Conservation (phyloP, 2,329 filamentous ascomycete genomes). For the Aspergillus neoniger region DNA sequence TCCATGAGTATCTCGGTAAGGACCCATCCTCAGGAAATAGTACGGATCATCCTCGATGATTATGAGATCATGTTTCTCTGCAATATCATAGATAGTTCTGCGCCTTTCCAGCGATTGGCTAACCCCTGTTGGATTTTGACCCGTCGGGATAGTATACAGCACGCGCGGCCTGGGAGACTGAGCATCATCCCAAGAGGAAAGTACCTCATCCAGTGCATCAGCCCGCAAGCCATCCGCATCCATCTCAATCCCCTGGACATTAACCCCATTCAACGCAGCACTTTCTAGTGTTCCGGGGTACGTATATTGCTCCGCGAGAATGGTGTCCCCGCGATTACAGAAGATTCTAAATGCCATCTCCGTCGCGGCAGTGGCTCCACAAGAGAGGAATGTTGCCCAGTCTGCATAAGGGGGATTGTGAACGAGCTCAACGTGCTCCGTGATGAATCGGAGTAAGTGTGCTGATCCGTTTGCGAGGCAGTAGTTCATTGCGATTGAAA, state of each 20-base stretch:
- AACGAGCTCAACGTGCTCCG: slow-evolving; percentile 87
- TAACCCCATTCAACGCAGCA: slow-evolving; percentile 62
- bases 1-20: neutral
- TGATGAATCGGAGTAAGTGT: slow-evolving; percentile 80
- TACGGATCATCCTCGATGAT: slow-evolving; percentile 94
- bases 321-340: slow-evolving; percentile 70
- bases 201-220: slow-evolving; percentile 60
- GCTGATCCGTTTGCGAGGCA: slow-evolving; percentile 76
- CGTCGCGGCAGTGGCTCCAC: slow-evolving; percentile 82
- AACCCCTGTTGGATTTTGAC: slow-evolving; percentile 87
- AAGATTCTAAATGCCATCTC: slow-evolving; percentile 85
- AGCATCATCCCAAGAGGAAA: slow-evolving; percentile 64
- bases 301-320: slow-evolving; percentile 88
- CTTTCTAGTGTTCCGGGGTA: slow-evolving; percentile 78
- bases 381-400: slow-evolving; percentile 80
- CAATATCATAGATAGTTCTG: slow-evolving; percentile 72
- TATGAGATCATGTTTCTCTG: slow-evolving; percentile 79
- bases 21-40: slow-evolving; percentile 80
- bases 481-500: slow-evolving; percentile 83
- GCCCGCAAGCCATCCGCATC: slow-evolving; percentile 67
- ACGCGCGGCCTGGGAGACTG: slow-evolving; percentile 66
- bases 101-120: slow-evolving; percentile 71
- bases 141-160: slow-evolving; percentile 73
- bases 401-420: slow-evolving; percentile 83
- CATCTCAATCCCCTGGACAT: slow-evolving; percentile 62